These are phyloP conservation scores for Ascochyta koolunga DNA, from an alignment of 2,329 filamentous ascomycete species.

Conservation along the genomic window DNA sequence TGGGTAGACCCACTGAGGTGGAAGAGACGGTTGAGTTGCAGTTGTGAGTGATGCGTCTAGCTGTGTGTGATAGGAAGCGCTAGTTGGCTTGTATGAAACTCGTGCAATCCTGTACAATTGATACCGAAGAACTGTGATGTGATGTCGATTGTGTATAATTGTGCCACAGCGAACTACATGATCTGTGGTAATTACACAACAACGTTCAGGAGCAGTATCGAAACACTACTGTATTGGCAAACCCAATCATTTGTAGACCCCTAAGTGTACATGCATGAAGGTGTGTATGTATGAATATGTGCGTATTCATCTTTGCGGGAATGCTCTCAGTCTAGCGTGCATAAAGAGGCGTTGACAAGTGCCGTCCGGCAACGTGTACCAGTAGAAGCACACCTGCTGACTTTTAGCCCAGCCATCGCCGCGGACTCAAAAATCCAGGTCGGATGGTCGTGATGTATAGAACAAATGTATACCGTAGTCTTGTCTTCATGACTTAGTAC, in stretches of 20 bases:
- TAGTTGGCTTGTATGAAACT: no score
- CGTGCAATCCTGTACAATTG: no score
- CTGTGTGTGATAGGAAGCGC: no score
- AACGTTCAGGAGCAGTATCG: neutral
- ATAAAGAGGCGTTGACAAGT: neutral
- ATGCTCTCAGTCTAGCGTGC: slow-evolving; percentile 5
- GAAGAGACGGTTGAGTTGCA: slow-evolving; percentile 34
- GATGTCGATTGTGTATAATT: no score
- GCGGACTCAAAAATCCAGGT: neutral
- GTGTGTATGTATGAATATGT: no score
- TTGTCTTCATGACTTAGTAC: no score
- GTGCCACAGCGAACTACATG: no score
- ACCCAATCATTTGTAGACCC: neutral
- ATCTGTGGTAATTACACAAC: neutral
- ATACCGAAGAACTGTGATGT: no score
- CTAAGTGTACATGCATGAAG: neutral
- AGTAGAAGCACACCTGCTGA: neutral
- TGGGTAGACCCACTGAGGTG: slow-evolving; percentile 40
- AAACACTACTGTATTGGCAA: neutral
- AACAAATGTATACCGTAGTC: no score
- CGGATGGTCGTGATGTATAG: neutral
- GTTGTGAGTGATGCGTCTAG: slow-evolving; percentile 15
- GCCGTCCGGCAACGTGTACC: slow-evolving; percentile 12
- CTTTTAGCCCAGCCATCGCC: neutral
- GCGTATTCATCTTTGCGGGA: neutral